Evolutionary conservation across 495 filamentous ascomycete species (phyloP), one percentile per base, ranked within the genome.

Genomic region (Annulohypoxylon bovei): DNA sequence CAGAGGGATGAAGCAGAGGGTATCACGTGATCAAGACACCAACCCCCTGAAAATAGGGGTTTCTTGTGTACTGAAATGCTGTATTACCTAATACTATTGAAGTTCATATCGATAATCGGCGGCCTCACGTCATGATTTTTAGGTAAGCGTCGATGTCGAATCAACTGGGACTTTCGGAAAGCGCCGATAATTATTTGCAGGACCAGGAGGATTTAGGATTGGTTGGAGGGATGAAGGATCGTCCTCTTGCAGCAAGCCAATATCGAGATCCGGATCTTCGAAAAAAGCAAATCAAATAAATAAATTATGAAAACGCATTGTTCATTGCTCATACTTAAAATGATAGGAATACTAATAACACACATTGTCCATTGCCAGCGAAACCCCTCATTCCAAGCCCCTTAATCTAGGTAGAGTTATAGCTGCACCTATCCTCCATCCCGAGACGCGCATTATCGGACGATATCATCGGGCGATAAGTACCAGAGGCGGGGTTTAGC

Each of bases 401-500:
- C 23, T 33, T 23, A 2, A 22, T 59, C 25, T 30, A 30, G 50
- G n/a, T 4, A 2, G 7, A 39, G 12, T 16, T n/a, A 42, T 18
- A 42, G 39, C 6, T 4, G 3, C n/a, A 42, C 12, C n/a, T 2
- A 22, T 18, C 8, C 25, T 39, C 18, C 39, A 37, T 28, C 32
- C 16, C 5, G 23, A 46, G 28, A 2, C 12, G 4, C 30, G 20
- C 32, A 27, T 46, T n/a, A 8, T 18, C 7, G 39, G 4, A n/a
- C 22, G 25, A 37, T 33, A 28, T 6, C n/a, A 8, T 18, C 7
- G 39, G 4, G 11, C 22, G 25, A 37, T 33, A 28, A n/a, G n/a
- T 6, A 2, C 5, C 46, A 12, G 23, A 28, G 1, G 11, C 11
- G 3, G 35, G 3, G 25, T 58, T 76, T 81, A 90, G 28, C 87